These are phyloP conservation scores for Sphagnum magellanicum DNA, from an alignment of 228 moss, liverwort and hornwort species.

Conservation along the genomic window DNA sequence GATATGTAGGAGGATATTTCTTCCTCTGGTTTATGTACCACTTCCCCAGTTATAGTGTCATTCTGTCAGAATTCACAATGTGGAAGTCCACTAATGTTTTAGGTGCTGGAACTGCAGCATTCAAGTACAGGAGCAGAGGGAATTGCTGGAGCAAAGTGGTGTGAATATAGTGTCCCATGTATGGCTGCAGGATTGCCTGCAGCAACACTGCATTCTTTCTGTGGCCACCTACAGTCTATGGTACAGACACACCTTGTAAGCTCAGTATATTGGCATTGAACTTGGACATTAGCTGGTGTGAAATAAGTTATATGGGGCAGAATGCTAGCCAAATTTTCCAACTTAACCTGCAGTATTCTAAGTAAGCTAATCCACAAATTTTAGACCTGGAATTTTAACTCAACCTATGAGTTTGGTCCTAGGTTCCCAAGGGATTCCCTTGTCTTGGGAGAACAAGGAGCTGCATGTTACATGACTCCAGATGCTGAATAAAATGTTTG, in stretches of 20 bases:
- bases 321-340: background rate
- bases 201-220: conserved; percentile 4
- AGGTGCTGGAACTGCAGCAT: background rate
- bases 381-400: background rate
- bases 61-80: no score
- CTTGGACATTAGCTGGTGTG: no score
- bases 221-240: conserved; percentile 1
- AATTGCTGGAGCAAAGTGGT: background rate
- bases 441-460: no score
- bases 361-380: background rate
- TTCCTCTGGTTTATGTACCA: no score
- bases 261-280: background rate
- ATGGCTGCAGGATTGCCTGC: conserved; percentile 8
- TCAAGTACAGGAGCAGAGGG: conserved; percentile 1
- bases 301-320: background rate
- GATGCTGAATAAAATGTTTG: no score
- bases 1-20: no score
- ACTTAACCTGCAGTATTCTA: background rate
- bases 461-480: no score
- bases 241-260: background rate
- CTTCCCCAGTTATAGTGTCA: no score
- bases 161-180: conserved; percentile 4
- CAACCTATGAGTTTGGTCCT: background rate
- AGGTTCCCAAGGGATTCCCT: no score
- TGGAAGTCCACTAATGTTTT: background rate